A percentile compares a stretch with the other conserved stretches of the same genome.
phyloP scores from a whole-genome alignment of 2,329 filamentous ascomycete genomes.

The Diplodia mutila region DNA sequence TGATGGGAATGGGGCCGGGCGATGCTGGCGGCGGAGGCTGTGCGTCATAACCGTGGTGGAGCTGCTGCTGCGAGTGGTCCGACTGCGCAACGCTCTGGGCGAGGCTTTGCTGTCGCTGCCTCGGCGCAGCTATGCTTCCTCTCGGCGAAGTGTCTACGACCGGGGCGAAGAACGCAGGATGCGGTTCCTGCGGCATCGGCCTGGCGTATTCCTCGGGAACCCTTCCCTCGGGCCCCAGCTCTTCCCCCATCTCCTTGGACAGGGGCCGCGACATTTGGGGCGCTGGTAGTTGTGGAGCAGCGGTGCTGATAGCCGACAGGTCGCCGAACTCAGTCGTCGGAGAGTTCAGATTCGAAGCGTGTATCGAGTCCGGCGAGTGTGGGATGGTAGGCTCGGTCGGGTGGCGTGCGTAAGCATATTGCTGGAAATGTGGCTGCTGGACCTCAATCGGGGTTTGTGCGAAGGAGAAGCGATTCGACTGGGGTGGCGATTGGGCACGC shows the following conservation, averaged over 20 bases:
- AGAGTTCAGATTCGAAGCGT: slow-evolving; percentile 31
- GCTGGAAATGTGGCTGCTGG: slow-evolving; percentile 32
- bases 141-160: slow-evolving; percentile 16
- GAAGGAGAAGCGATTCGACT: slow-evolving; percentile 39
- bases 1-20: slow-evolving; percentile 31
- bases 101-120: slow-evolving; percentile 15
- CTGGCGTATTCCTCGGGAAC: slow-evolving; percentile 31
- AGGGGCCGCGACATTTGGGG: slow-evolving; percentile 27
- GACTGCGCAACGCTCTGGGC: slow-evolving; percentile 29
- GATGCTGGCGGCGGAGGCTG: slow-evolving; percentile 31
- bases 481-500: slow-evolving; percentile 10
- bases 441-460: slow-evolving; percentile 42
- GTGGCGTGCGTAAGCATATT: slow-evolving; percentile 32
- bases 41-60: slow-evolving; percentile 29
- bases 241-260: slow-evolving; percentile 27
- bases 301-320: slow-evolving; percentile 27
- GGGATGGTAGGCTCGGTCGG: slow-evolving; percentile 32
- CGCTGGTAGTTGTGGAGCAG: slow-evolving; percentile 27
- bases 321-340: slow-evolving; percentile 30
- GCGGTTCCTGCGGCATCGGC: slow-evolving; percentile 31
- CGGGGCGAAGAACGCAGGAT: slow-evolving; percentile 29
- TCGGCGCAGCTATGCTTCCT: slow-evolving; percentile 27
- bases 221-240: slow-evolving; percentile 10
- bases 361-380: slow-evolving; percentile 27
- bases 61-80: slow-evolving; percentile 37